These are phyloP conservation scores for Pezicula rhizophila DNA, from an alignment of 2,329 filamentous ascomycete genomes.

Conservation along the genomic window DNA sequence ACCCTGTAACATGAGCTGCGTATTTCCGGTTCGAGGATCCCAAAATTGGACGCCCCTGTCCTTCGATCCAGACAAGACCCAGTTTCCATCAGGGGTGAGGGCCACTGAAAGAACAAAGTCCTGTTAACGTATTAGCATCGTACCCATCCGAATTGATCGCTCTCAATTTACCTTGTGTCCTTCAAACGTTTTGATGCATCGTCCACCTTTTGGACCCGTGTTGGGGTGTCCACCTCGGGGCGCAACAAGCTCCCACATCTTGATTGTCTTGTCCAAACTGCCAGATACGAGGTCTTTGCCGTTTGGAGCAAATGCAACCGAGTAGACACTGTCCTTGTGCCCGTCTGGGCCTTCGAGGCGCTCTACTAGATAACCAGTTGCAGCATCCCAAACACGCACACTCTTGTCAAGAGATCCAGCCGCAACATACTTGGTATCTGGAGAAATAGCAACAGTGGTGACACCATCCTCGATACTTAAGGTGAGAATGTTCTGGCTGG, in stretches of 20 bases:
- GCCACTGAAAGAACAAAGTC: constrained; percentile 97
- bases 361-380: constrained; percentile 79
- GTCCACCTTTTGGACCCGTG: constrained; percentile 71
- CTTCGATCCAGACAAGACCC: constrained; percentile 97
- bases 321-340: constrained; percentile 96
- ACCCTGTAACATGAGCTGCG: constrained; percentile 96
- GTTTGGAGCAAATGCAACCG: constrained; percentile 89
- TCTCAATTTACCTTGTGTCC: constrained; percentile 71
- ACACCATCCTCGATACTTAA: constrained; percentile 95
- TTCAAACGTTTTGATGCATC: constrained; percentile 95
- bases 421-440: constrained; percentile 88
- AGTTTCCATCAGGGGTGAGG: constrained; percentile 85
- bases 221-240: constrained; percentile 61
- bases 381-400: constrained; percentile 93
- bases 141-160: not conserved
- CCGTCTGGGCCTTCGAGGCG: constrained; percentile 88
- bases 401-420: constrained; percentile 96
- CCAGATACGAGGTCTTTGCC: constrained; percentile 91
- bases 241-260: constrained; percentile 92
- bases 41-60: constrained; percentile 97
- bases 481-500: constrained; percentile 73
- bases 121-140: constrained; percentile 36
- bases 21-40: constrained; percentile 88
- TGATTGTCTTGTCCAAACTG: constrained; percentile 95
- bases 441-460: constrained; percentile 94